Evolutionary conservation across 2,329 filamentous ascomycete genomes (phyloP).

Genomic region (Phyllachora maydis): DNA sequence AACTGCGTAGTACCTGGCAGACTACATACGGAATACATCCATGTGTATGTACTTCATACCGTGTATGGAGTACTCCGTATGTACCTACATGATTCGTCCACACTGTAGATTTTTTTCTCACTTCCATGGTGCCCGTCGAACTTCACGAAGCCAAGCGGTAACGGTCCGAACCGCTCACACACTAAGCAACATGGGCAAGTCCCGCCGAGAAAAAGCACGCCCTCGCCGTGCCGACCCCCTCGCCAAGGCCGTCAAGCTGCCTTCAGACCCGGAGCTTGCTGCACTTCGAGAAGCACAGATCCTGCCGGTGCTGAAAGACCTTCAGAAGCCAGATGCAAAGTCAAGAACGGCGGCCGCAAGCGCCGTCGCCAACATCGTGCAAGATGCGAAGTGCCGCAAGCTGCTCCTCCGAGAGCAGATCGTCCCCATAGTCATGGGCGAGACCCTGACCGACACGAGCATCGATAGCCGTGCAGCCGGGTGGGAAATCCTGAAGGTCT

Average conservation of each 20-base stretch:
- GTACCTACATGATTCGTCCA: too few relatives aligned
- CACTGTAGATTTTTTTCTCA: too few relatives aligned
- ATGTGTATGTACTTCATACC: too few relatives aligned
- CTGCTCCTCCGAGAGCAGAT: constrained; percentile 45
- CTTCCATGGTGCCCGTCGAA: too few relatives aligned
- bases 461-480: constrained; percentile 43
- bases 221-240: constrained; percentile 31
- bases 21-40: too few relatives aligned
- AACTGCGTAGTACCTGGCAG: too few relatives aligned
- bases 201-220: constrained; percentile 29
- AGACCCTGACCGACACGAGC: constrained; percentile 41
- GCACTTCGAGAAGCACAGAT: constrained; percentile 42
- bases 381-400: constrained; percentile 40
- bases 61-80: too few relatives aligned
- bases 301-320: constrained; percentile 37
- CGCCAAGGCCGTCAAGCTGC: constrained; percentile 35
- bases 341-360: constrained; percentile 36
- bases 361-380: constrained; percentile 39
- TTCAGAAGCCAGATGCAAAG: constrained; percentile 36
- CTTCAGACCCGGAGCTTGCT: constrained; percentile 40
- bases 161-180: too few relatives aligned
- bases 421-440: constrained; percentile 38
- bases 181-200: constrained; percentile 32
- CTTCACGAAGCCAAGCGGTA: too few relatives aligned
- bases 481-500: constrained; percentile 43